Percentiles rank a stretch among this genome's conserved stretches.
Evolutionary conservation across 1,139 yeast species (phyloP).

Genomic region (Blastobotrys proliferans): DNA sequence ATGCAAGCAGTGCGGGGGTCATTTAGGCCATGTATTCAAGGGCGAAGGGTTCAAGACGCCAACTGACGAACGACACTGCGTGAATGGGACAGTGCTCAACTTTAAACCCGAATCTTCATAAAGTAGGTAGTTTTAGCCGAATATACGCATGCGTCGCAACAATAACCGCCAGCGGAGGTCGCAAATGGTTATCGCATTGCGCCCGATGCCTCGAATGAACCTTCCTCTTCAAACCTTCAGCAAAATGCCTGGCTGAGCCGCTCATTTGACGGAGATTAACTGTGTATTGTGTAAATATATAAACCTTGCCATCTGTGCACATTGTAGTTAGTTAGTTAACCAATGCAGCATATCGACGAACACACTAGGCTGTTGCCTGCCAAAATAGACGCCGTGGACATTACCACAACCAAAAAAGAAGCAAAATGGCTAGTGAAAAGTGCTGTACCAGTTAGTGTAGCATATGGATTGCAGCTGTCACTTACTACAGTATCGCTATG

Average conservation of each 20-base stretch:
- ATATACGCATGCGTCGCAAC: too few relatives aligned
- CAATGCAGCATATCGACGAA: conserved; percentile 10
- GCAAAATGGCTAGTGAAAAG: conserved; percentile 14
- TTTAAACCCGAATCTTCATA: conserved; percentile 39
- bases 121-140: too few relatives aligned
- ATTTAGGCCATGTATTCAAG: conserved; percentile 87
- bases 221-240: too few relatives aligned
- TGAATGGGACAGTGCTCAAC: conserved; percentile 76
- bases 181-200: too few relatives aligned
- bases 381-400: not conserved
- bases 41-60: conserved; percentile 94
- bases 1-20: conserved; percentile 88
- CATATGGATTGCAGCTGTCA: conserved; percentile 76
- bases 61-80: conserved; percentile 92
- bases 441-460: conserved; percentile 38
- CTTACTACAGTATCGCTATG: conserved; percentile 78
- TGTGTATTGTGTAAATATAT: too few relatives aligned
- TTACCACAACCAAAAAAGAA: conserved; percentile 9
- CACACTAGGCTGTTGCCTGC: not conserved
- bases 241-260: too few relatives aligned
- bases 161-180: too few relatives aligned
- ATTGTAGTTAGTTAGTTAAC: not conserved
- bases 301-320: not conserved
- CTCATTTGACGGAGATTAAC: too few relatives aligned
- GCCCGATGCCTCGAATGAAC: too few relatives aligned